phyloP scores from a whole-genome alignment of 331 rosid species.

The Pyracantha coccinea region DNA sequence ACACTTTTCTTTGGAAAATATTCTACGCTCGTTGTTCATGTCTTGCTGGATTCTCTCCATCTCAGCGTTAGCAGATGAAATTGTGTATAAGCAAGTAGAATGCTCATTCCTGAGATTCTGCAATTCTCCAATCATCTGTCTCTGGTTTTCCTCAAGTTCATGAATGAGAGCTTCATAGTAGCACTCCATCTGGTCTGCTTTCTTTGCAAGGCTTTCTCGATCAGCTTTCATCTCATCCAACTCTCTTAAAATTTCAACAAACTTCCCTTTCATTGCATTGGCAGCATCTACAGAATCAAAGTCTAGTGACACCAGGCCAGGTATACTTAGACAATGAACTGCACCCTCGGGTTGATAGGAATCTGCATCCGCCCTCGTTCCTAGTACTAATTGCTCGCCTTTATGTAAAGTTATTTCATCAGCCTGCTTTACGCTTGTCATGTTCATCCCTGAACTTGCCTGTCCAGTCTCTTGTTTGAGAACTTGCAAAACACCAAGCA shows the following conservation, averaged over 20 bases:
- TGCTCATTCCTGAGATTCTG: constrained; percentile 90
- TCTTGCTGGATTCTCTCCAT: constrained; percentile 73
- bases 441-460: constrained; percentile 35
- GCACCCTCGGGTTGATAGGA: constrained; percentile 54
- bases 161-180: constrained; percentile 97
- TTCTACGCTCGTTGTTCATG: constrained; percentile 62
- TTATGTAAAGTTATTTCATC: constrained; percentile 36
- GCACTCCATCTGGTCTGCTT: constrained; percentile 99
- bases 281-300: constrained; percentile 61
- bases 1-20: constrained; percentile 65
- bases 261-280: constrained; percentile 54
- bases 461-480: constrained; percentile 62
- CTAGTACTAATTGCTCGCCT: constrained; percentile 46
- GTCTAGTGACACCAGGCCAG: constrained; percentile 53
- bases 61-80: constrained; percentile 77
- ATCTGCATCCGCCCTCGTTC: constrained; percentile 55
- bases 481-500: constrained; percentile 52
- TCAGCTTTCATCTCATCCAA: constrained; percentile 79
- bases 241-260: constrained; percentile 75
- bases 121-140: constrained; percentile 92
- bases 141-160: constrained; percentile 96
- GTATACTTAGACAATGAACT: constrained; percentile 43
- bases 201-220: constrained; percentile 64
- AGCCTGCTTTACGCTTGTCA: constrained; percentile 30
- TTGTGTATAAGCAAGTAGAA: constrained; percentile 74